Evolutionary conservation across 140 eudicot species (phyloP).

Genomic region (Oenanthe javanica): DNA sequence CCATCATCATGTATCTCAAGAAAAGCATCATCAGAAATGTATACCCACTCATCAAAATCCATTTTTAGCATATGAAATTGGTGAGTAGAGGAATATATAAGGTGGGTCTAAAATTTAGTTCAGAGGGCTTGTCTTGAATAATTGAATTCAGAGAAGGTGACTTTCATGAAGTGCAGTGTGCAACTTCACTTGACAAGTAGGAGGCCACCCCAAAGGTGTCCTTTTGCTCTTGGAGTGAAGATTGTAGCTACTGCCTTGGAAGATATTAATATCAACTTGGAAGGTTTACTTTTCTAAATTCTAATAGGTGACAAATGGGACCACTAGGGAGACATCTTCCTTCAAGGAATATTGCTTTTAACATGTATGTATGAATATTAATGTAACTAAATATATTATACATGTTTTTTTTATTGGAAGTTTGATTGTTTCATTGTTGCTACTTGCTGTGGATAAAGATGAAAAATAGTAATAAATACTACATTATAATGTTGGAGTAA

Average conservation of each 20-base stretch:
- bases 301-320: constrained; percentile 39
- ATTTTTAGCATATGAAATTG: constrained; percentile 21
- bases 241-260: constrained; percentile 18
- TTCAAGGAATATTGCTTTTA: background rate
- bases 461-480: background rate
- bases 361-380: background rate
- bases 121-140: background rate
- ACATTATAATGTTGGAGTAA: background rate
- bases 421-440: constrained; percentile 18
- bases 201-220: constrained; percentile 27
- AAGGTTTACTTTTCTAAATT: constrained; percentile 17
- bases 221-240: constrained; percentile 27
- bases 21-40: constrained; percentile 54
- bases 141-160: constrained; percentile 28
- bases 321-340: background rate
- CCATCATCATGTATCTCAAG: constrained; percentile 58
- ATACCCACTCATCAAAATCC: constrained; percentile 86
- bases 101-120: constrained; percentile 13
- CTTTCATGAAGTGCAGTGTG: constrained; percentile 17
- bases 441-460: constrained; percentile 18
- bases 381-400: background rate
- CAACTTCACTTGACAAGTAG: constrained; percentile 2
- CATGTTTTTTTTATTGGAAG: background rate
- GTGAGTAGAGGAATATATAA: background rate
- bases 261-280: constrained; percentile 2